Evolutionary conservation across 2,329 filamentous ascomycete genomes (phyloP), one percentile per base, ranked within the genome.

Genomic region (Fusarium sp.): DNA sequence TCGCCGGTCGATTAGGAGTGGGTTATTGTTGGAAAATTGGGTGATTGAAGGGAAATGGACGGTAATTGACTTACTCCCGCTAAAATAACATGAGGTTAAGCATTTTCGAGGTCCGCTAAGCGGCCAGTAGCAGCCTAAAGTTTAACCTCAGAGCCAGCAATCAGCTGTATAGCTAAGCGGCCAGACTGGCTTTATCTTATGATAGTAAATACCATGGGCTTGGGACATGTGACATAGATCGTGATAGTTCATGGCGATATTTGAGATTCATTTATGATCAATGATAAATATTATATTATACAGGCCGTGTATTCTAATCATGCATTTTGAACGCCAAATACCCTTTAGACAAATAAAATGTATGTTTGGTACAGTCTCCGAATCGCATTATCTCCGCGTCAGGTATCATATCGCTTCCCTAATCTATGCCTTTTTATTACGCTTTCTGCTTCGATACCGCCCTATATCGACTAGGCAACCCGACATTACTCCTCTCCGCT

Each of bases 391-490:
- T 12, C 25, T 35, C 16, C 10, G 43, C 25, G 4, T 50, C 32
- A 30, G 56, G 33, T 30, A 50, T 59, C 33, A 59, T 50, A 7
- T 25, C 18, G 23, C 42, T 49, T 12, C 54, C 28, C 12, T 11
- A 5, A 16, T 37, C 23, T 35, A 16, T 15, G 19, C 12, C 28
- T 2, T 3, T 3, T 9, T 4, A 5, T 54, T 13, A 71, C 32
- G 54, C 60, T n/a, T 50, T 61, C 10, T 49, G 32, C 56, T 60
- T 72, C 5, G 69, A 66, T 0, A 72, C 70, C 11, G 64, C 40
- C 9, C 70, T 66, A 7, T 72, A 72, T 9, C 70, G 56, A 16
- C 70, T 72, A 3, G 70, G 70, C 9, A 72, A 32, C 5, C 70
- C 70, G 7, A 72, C 60, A 6, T 52, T 72, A 37, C 70, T 72